These are phyloP conservation scores for Plantago elongata DNA, from an alignment of 257 asterid species.

Conservation along the genomic window DNA sequence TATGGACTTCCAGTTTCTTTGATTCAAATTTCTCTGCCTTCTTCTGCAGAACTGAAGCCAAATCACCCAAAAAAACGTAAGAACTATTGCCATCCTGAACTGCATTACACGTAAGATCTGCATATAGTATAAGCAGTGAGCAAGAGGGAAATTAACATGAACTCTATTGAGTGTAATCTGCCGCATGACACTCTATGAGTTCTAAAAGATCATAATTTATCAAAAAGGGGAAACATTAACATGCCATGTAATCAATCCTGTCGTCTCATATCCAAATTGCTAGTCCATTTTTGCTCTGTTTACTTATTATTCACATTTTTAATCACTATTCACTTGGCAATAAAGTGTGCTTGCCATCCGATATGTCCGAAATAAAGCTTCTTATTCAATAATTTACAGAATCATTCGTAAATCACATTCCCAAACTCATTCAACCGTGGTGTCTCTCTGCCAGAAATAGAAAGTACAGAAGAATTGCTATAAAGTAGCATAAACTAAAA, in stretches of 20 bases:
- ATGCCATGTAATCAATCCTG: too few species aligned
- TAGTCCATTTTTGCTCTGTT: too few species aligned
- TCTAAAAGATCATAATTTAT: background rate
- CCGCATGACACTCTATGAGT: background rate
- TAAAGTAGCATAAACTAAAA: background rate
- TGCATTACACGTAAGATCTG: background rate
- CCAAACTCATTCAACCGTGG: too few species aligned
- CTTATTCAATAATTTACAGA: too few species aligned
- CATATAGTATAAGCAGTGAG: slow-evolving; percentile 13
- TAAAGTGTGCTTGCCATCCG: too few species aligned
- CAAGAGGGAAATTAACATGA: slow-evolving; percentile 6
- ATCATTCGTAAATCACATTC: too few species aligned
- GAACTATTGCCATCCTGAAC: slow-evolving; percentile 5
- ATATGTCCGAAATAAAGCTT: too few species aligned
- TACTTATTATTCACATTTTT: too few species aligned
- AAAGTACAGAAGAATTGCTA: background rate
- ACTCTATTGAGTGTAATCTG: slow-evolving; percentile 1
- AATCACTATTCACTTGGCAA: too few species aligned
- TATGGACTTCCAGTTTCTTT: slow-evolving; percentile 42
- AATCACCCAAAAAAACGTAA: slow-evolving; percentile 19
- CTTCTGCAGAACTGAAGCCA: slow-evolving; percentile 51
- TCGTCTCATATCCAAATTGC: too few species aligned
- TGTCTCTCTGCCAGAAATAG: background rate
- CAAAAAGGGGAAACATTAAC: too few species aligned
- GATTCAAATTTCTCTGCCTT: slow-evolving; percentile 59